These are phyloP conservation scores for Ascochyta koolunga DNA, from an alignment of 2,329 filamentous ascomycete genomes.

Conservation along the genomic window DNA sequence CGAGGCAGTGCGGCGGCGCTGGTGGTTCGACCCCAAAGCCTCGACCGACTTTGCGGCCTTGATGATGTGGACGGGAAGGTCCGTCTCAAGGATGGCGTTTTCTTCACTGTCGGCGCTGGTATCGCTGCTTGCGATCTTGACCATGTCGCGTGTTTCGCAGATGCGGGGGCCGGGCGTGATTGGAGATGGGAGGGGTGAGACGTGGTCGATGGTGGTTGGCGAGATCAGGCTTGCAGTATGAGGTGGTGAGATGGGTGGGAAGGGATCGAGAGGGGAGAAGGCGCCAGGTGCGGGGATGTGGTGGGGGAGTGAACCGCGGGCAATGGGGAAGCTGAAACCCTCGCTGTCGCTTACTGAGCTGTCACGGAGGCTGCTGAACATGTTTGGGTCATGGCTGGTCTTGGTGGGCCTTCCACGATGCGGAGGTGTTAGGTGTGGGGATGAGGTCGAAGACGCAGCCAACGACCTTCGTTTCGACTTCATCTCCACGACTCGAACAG, in stretches of 20 bases:
- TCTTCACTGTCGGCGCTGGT: slow-evolving; percentile 41
- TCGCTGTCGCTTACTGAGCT: slow-evolving; percentile 36
- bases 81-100: slow-evolving; percentile 27
- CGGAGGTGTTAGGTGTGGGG: slow-evolving; percentile 30
- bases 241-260: slow-evolving; percentile 35
- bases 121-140: slow-evolving; percentile 48
- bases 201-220: slow-evolving; percentile 38
- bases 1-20: slow-evolving; percentile 44
- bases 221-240: slow-evolving; percentile 35
- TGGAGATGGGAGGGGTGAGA: slow-evolving; percentile 44
- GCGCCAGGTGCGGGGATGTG: slow-evolving; percentile 32
- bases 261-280: slow-evolving; percentile 41
- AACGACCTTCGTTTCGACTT: slow-evolving; percentile 24
- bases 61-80: slow-evolving; percentile 28
- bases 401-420: slow-evolving; percentile 34
- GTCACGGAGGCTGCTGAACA: slow-evolving; percentile 34
- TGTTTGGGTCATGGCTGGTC: slow-evolving; percentile 20
- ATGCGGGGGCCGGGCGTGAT: slow-evolving; percentile 41
- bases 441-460: slow-evolving; percentile 26
- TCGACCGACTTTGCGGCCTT: slow-evolving; percentile 28
- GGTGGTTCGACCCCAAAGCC: slow-evolving; percentile 20
- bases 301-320: slow-evolving; percentile 25
- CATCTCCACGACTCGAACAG: slow-evolving; percentile 26
- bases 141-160: slow-evolving; percentile 35
- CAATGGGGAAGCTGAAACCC: slow-evolving; percentile 21